These are phyloP conservation scores for Globisporangium rhizosaccharum DNA, from an alignment of 352 stramenopile species.

Conservation along the genomic window DNA sequence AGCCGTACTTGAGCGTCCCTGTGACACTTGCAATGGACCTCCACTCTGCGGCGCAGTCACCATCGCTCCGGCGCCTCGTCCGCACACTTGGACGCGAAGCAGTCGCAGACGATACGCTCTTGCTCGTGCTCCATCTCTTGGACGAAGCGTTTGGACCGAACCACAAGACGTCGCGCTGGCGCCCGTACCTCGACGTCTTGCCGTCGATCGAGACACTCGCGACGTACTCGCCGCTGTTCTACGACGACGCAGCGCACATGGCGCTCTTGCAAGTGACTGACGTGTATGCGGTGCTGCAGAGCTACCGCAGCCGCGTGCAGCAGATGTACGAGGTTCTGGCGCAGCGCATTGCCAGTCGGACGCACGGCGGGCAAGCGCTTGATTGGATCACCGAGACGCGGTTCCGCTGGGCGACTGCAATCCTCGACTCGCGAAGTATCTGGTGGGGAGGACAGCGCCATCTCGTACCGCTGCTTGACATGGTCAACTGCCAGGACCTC, in stretches of 20 bases:
- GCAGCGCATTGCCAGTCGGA: conserved; percentile 6
- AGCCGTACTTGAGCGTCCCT: conserved; percentile 84
- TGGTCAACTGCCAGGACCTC: conserved; percentile 88
- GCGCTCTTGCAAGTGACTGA: conserved; percentile 37
- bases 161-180: conserved; percentile 42
- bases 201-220: conserved; percentile 26
- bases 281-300: conserved; percentile 26
- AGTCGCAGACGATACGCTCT: conserved; percentile 34
- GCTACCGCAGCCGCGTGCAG: conserved; percentile 28
- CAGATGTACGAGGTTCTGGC: conserved; percentile 10
- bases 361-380: neutral
- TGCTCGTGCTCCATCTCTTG: conserved; percentile 77
- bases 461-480: conserved; percentile 91
- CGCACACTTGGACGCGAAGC: conserved; percentile 10
- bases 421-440: conserved; percentile 90
- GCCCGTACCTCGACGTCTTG: conserved; percentile 85
- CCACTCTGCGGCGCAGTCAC: conserved; percentile 42
- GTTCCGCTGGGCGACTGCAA: conserved; percentile 80
- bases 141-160: conserved; percentile 73
- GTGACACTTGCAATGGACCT: conserved; percentile 61
- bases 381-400: conserved; percentile 49
- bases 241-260: conserved; percentile 39
- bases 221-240: conserved; percentile 47
- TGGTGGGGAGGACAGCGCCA: conserved; percentile 90
- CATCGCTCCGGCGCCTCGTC: conserved; percentile 32